These are phyloP conservation scores for Aeminium ludgeri DNA, from an alignment of 495 filamentous ascomycete genomes.

Conservation along the genomic window DNA sequence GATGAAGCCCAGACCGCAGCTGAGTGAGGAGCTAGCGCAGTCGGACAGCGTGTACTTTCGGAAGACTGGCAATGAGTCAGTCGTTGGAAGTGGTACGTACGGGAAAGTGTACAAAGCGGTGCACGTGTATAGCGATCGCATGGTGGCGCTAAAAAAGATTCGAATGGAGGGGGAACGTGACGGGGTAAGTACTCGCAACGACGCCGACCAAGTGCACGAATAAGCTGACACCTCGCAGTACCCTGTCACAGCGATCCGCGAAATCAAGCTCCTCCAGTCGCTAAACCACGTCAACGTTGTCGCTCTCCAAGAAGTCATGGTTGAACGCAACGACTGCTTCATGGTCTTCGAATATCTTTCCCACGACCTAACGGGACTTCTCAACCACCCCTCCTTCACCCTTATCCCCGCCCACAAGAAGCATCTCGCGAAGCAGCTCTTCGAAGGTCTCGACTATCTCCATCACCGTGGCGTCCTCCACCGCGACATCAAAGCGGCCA, in stretches of 20 bases:
- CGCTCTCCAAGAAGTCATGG: conserved; percentile 84
- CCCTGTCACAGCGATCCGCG: conserved; percentile 87
- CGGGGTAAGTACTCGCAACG: conserved; percentile 38
- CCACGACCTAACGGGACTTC: conserved; percentile 72
- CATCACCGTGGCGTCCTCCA: conserved; percentile 88
- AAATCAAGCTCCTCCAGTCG: conserved; percentile 91
- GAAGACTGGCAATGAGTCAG: conserved; percentile 86
- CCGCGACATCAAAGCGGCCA: conserved; percentile 54
- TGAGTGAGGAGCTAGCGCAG: conserved; percentile 50
- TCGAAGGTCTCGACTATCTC: conserved; percentile 85
- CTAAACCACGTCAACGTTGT: conserved; percentile 87
- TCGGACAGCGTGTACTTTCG: conserved; percentile 81
- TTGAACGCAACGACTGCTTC: conserved; percentile 94
- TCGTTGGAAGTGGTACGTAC: conserved; percentile 84
- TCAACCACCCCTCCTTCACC: conserved; percentile 88
- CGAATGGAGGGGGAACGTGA: conserved; percentile 93
- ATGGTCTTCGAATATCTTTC: conserved; percentile 99
- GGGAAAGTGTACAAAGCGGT: conserved; percentile 98
- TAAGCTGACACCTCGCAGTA: conserved; percentile 35
- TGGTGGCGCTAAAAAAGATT: conserved; percentile 87
- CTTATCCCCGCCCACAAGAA: conserved; percentile 82
- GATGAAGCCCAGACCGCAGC: conserved; percentile 50
- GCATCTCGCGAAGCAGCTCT: conserved; percentile 81
- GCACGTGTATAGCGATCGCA: conserved; percentile 79
- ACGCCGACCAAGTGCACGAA: not conserved